phyloP scores from a whole-genome alignment of 805 yeast genomes.

The Suhomyces canberraensis region DNA sequence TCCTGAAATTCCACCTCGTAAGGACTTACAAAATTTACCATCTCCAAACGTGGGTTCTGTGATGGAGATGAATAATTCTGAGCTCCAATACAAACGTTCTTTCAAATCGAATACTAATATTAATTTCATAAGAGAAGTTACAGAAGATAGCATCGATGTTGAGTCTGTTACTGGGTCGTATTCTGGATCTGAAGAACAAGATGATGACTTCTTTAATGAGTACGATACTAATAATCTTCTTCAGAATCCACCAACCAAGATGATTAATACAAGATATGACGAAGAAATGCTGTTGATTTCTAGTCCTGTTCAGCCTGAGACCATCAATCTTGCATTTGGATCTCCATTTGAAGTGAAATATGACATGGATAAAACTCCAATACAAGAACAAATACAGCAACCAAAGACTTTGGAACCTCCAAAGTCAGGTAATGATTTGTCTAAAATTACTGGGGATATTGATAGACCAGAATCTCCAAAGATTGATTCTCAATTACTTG shows the following conservation, averaged over 20 bases:
- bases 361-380: background rate
- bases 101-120: conserved; percentile 16
- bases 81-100: conserved; percentile 1
- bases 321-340: conserved; percentile 17
- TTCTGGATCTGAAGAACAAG: too few species aligned
- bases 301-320: conserved; percentile 10
- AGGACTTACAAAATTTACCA: background rate
- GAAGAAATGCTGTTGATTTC: conserved; percentile 28
- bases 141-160: conserved; percentile 16
- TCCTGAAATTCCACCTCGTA: background rate
- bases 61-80: conserved; percentile 1
- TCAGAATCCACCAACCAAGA: conserved; percentile 23
- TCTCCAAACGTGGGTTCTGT: background rate
- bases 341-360: conserved; percentile 32
- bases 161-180: background rate
- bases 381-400: background rate
- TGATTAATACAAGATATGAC: conserved; percentile 17
- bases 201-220: conserved; percentile 12
- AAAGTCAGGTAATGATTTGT: background rate
- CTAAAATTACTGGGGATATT: background rate
- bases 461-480: background rate
- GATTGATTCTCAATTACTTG: conserved; percentile 21
- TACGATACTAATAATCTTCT: conserved; percentile 19
- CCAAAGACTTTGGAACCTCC: background rate
- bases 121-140: conserved; percentile 30